Conservation (phyloP, 805 yeast genomes). For the Pichia membranifaciens region DNA sequence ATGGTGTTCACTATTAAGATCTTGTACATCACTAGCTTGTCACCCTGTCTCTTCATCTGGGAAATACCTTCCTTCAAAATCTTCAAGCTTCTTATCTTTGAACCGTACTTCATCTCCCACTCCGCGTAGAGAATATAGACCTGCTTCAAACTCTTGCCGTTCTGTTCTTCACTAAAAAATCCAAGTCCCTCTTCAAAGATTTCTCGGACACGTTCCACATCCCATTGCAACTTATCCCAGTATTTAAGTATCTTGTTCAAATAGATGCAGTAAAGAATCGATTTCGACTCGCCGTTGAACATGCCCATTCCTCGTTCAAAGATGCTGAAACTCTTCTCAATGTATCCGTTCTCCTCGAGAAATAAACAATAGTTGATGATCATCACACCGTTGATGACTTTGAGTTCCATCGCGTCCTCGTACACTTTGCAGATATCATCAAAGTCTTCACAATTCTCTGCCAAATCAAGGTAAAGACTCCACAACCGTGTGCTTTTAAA, state of each 20-base stretch:
- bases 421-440: constrained; percentile 39
- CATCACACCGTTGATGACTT: constrained; percentile 62
- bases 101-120: constrained; percentile 55
- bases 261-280: constrained; percentile 70
- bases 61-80: constrained; percentile 40
- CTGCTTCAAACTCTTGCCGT: constrained; percentile 38
- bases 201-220: constrained; percentile 58
- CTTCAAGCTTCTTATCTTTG: constrained; percentile 42
- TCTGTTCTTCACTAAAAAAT: constrained; percentile 1
- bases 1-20: constrained; percentile 37
- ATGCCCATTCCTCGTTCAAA: constrained; percentile 63
- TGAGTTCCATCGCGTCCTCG: constrained; percentile 49
- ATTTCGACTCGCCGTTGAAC: constrained; percentile 56
- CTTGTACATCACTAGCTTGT: constrained; percentile 38
- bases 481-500: constrained; percentile 62
- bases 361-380: constrained; percentile 63
- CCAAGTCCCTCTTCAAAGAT: constrained; percentile 64
- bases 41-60: constrained; percentile 23
- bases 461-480: constrained; percentile 65
- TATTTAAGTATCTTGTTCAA: constrained; percentile 42
- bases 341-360: constrained; percentile 41
- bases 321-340: constrained; percentile 48
- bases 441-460: constrained; percentile 49
- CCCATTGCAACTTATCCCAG: constrained; percentile 28
- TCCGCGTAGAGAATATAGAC: constrained; percentile 52